A percentile compares a stretch with the other conserved stretches of the same genome.
These are phyloP conservation scores for Botrytis fabae DNA, from an alignment of 2,329 filamentous ascomycete species.

Conservation along the genomic window DNA sequence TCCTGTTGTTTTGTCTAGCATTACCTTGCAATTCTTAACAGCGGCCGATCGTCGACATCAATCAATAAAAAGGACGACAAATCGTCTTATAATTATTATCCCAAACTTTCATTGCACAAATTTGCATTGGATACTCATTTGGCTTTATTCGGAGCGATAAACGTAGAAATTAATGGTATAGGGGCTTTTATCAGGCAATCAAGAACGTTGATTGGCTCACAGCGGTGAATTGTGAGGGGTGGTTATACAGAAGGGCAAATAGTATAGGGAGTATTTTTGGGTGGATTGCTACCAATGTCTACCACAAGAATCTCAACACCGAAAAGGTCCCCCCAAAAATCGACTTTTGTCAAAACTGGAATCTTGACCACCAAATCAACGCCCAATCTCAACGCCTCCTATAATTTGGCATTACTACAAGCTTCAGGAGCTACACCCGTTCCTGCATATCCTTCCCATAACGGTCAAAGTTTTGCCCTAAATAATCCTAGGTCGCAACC, in stretches of 20 bases:
- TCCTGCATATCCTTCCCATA: slow-evolving; percentile 1
- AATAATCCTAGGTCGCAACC: slow-evolving; percentile 13
- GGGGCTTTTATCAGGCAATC: not conserved
- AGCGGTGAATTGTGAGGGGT: slow-evolving; percentile 12
- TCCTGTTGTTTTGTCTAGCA: not conserved
- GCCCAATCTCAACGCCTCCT: slow-evolving; percentile 54
- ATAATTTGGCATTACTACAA: slow-evolving; percentile 26
- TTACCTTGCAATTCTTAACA: not conserved
- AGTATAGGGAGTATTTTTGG: slow-evolving; percentile 5
- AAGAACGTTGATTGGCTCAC: slow-evolving; percentile 9
- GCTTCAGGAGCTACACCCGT: slow-evolving; percentile 18
- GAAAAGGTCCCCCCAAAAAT: slow-evolving; percentile 21
- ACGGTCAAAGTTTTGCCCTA: slow-evolving; percentile 12
- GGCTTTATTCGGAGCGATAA: not conserved
- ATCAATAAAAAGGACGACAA: slow-evolving; percentile 2
- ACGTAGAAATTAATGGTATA: not conserved
- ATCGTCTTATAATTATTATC: not conserved
- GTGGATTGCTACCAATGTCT: slow-evolving; percentile 13
- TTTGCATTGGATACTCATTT: not conserved
- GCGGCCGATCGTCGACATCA: not conserved
- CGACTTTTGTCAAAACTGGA: slow-evolving; percentile 13
- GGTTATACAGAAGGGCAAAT: not conserved
- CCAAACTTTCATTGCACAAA: not conserved
- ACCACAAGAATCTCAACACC: slow-evolving; percentile 9
- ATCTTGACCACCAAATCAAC: slow-evolving; percentile 52